Percentiles rank a stretch among this genome's conserved stretches.
These are phyloP conservation scores for Fusarium verticillioides DNA, from an alignment of 2,329 filamentous ascomycete genomes.

Conservation along the genomic window DNA sequence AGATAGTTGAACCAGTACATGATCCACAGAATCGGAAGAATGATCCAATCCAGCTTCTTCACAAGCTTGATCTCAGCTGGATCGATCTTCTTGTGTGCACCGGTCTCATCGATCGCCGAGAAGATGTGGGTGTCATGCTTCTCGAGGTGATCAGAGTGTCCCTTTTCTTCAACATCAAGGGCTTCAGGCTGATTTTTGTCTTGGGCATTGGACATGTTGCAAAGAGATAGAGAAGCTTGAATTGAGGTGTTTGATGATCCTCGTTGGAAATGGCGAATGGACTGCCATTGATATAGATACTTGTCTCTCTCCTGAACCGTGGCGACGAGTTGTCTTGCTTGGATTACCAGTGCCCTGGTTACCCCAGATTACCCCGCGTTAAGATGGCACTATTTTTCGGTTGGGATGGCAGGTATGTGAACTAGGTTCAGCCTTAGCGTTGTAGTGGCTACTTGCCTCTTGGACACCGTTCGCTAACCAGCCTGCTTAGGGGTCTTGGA, in stretches of 20 bases:
- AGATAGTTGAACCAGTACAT: slow-evolving; percentile 57
- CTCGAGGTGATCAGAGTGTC: slow-evolving; percentile 13
- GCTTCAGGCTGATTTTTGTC: neutral
- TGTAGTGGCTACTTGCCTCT: neutral
- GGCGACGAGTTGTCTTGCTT: neutral
- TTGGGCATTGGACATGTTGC: neutral
- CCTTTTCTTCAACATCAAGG: slow-evolving; percentile 23
- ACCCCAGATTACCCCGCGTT: slow-evolving; percentile 32
- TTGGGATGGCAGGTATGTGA: neutral
- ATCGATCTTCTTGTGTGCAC: slow-evolving; percentile 32
- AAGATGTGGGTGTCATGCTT: slow-evolving; percentile 17
- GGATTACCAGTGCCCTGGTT: neutral
- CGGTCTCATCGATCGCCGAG: slow-evolving; percentile 19
- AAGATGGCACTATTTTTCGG: neutral
- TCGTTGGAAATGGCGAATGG: neutral
- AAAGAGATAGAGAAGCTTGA: neutral
- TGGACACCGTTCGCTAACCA: too few relatives aligned
- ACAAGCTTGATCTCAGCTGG: slow-evolving; percentile 35
- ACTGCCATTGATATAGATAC: slow-evolving; percentile 17
- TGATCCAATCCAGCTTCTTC: slow-evolving; percentile 34
- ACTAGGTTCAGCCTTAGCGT: slow-evolving; percentile 12
- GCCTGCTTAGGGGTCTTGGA: neutral
- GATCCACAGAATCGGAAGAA: slow-evolving; percentile 47
- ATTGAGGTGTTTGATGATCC: neutral
- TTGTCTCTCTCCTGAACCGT: neutral